These are phyloP conservation scores for Paxillus involutus DNA, from an alignment of 768 basidiomycete species.

Conservation along the genomic window DNA sequence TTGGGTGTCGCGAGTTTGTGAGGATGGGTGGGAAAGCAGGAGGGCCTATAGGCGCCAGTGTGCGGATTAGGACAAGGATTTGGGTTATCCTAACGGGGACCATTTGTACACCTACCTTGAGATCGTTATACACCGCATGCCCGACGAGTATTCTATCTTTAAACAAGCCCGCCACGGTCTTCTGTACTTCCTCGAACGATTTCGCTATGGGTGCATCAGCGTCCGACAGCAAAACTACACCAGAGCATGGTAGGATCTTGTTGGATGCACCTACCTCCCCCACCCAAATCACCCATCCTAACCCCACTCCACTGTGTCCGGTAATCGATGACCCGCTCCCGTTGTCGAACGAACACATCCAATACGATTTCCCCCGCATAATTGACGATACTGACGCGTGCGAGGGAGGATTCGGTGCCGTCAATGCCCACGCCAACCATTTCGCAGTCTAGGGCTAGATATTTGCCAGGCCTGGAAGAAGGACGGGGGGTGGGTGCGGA, in stretches of 20 bases:
- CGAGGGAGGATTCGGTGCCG: slow-evolving; percentile 80
- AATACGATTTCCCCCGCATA: slow-evolving; percentile 77
- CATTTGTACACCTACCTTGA: slow-evolving; percentile 49
- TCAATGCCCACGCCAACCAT: slow-evolving; percentile 96
- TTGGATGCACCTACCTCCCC: slow-evolving; percentile 42
- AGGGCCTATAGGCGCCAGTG: slow-evolving; percentile 41
- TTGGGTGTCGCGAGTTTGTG: slow-evolving; percentile 71
- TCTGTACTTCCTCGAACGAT: slow-evolving; percentile 77
- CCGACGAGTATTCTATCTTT: slow-evolving; percentile 83
- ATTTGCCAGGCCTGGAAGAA: slow-evolving; percentile 59
- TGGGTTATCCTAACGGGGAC: neutral
- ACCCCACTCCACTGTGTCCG: slow-evolving; percentile 89
- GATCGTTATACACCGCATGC: slow-evolving; percentile 89
- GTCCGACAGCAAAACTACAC: neutral
- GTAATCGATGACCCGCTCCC: slow-evolving; percentile 90
- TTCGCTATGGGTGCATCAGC: slow-evolving; percentile 49
- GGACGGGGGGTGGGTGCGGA: slow-evolving; percentile 5
- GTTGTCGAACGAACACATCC: slow-evolving; percentile 84
- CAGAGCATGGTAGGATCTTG: no score
- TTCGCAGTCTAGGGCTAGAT: slow-evolving; percentile 90
- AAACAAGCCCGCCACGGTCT: slow-evolving; percentile 70
- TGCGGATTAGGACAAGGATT: neutral
- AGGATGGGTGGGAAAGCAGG: slow-evolving; percentile 68
- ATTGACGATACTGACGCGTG: slow-evolving; percentile 89
- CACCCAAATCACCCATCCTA: slow-evolving; percentile 67